A percentile compares a stretch with the other conserved stretches of the same genome.
phyloP scores from a whole-genome alignment of 257 asterid species.

The Handroanthus guayacan region DNA sequence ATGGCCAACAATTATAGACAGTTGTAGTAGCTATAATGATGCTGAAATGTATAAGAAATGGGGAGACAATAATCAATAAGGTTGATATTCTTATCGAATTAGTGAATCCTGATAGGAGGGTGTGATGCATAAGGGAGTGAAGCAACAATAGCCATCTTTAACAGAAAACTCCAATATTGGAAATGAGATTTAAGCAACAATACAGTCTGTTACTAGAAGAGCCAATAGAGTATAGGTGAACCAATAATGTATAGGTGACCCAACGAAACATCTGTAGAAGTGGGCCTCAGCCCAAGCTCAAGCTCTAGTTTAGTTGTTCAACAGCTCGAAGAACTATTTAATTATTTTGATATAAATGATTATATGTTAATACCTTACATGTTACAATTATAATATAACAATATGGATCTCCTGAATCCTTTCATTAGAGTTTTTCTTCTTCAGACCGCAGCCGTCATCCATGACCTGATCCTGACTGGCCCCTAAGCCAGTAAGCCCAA shows the following conservation, averaged over 20 bases:
- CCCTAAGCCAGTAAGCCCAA: too few relatives aligned
- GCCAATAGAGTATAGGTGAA: neutral
- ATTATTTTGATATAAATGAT: too few relatives aligned
- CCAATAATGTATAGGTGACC: too few relatives aligned
- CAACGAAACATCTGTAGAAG: neutral
- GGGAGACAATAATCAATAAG: slow-evolving; percentile 14
- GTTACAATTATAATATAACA: too few relatives aligned
- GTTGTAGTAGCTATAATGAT: neutral
- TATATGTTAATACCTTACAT: too few relatives aligned
- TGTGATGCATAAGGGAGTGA: slow-evolving; percentile 6
- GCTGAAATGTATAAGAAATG: neutral
- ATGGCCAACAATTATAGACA: slow-evolving; percentile 4
- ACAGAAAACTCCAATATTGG: slow-evolving; percentile 6
- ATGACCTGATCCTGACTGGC: too few relatives aligned
- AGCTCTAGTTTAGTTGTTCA: too few relatives aligned
- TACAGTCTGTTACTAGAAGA: slow-evolving; percentile 3
- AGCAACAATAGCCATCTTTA: slow-evolving; percentile 15
- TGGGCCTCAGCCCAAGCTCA: too few relatives aligned
- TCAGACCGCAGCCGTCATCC: too few relatives aligned
- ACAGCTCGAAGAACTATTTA: too few relatives aligned
- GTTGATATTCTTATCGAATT: neutral
- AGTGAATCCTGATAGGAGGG: slow-evolving; percentile 8
- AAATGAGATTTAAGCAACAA: neutral
- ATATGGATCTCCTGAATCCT: too few relatives aligned
- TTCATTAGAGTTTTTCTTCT: too few relatives aligned